Evolutionary conservation across 2,329 filamentous ascomycete species (phyloP), one percentile per base, ranked within the genome.

Genomic region (Fusarium buharicum): DNA sequence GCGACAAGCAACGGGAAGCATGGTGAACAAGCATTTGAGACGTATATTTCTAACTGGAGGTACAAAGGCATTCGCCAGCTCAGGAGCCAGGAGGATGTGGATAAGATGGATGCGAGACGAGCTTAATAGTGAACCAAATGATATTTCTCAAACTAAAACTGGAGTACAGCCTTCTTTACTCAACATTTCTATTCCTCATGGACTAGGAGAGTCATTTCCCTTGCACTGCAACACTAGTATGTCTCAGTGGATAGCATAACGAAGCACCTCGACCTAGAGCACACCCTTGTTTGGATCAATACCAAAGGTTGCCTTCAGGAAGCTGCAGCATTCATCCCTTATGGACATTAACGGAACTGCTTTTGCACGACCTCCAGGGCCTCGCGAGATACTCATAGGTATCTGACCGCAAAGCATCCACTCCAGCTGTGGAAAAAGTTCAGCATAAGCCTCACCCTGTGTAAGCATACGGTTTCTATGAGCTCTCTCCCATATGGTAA

Each of bases 1-100:
- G 79, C 79, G 34, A 85, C 83, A 5, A 81, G 73, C 17, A 86
- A 86, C 61, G 83, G 82, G 0, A 76, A 76, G 4, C 69, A 75
- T n/a, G 78, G 76, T 1, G 75, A 67, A 4, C 76, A 77, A 27
- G 74, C 77, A n/a, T 61, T 59, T 33, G 40, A 59, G 7, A 79
- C 79, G 4, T 84, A 82, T 65, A 70, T 84, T 38, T 77, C 73
- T 4, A 74, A 78, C 17, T 84, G 82, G 82, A 75, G 68, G 51
- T 84, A 84, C 59, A 69, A 59, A 1, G 54, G 58, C 3, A 24
- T 50, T 11, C 30, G 33, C 10, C 54, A 59, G n/a, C 49, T 59
- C 2, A 50, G 39, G 17, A 36, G 40, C 24, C 45, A 55, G 13
- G 22, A 40, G 11, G 55, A 59, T 12, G 55, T 50, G 2, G 44